phyloP scores from a whole-genome alignment of 225 moss, liverwort and hornwort genomes.

The Polytrichum formosum region DNA sequence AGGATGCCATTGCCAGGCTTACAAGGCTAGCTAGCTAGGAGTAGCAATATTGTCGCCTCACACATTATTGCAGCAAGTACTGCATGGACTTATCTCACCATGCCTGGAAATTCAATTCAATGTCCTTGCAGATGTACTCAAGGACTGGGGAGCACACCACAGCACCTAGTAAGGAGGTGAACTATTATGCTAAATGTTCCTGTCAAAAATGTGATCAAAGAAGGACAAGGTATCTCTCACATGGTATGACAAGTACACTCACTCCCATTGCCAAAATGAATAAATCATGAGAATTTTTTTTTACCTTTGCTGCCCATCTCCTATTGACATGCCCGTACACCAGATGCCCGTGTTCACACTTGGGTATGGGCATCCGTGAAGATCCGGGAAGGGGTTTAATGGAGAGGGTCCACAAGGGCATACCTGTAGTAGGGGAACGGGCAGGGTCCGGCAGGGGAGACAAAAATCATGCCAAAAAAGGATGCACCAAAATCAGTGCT shows the following conservation, averaged over 20 bases:
- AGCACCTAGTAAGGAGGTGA: conserved; percentile 12
- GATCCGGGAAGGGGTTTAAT: too few relatives aligned
- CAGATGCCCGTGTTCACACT: too few relatives aligned
- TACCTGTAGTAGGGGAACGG: too few relatives aligned
- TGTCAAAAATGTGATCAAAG: conserved; percentile 18
- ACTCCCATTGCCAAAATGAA: conserved; percentile 8
- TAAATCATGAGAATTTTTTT: conserved; percentile 5
- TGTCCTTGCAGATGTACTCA: conserved; percentile 24
- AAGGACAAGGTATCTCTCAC: conserved; percentile 17
- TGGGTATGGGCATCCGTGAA: too few relatives aligned
- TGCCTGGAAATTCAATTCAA: conserved; percentile 42
- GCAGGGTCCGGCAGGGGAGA: too few relatives aligned
- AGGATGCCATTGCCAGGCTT: conserved; percentile 23
- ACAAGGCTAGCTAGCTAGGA: conserved; percentile 15
- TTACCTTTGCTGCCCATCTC: neutral
- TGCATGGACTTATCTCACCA: conserved; percentile 19
- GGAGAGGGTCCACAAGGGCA: too few relatives aligned
- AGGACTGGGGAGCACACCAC: conserved; percentile 1
- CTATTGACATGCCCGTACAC: neutral
- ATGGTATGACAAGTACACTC: conserved; percentile 20
- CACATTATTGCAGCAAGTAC: conserved; percentile 41
- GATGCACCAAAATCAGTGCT: too few relatives aligned
- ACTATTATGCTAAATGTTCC: conserved; percentile 25
- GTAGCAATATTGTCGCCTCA: conserved; percentile 24
- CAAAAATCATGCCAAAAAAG: too few relatives aligned